Base-by-base conservation (phyloP, 106 monocot species). In the Dendrobium catenatum region DNA sequence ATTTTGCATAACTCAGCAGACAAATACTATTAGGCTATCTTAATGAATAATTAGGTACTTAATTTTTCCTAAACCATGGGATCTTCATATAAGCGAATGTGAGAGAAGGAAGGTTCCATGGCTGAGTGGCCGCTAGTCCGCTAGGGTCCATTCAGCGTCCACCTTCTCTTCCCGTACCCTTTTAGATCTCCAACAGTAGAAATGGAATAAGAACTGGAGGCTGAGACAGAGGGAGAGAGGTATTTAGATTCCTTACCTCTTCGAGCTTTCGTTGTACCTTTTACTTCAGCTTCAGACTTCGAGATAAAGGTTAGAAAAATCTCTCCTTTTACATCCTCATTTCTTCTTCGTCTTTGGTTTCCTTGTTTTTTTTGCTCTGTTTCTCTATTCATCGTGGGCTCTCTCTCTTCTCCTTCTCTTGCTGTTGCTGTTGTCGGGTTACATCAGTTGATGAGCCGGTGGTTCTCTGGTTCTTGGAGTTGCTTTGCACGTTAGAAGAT, bases 171-270 rank as follows among this genome's bases (percentile, higher is more conserved):
- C 43, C 43, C 6, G 19, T 44, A 6, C 8, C 8, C 43, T 74
- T 73, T 74, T 37, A 74, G 74, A 74, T 74, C 19, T 74, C 41
- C 3, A 40, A 74, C 43, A 44, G 43, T 42, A 70, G 70, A 70
- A 70, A 70, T 70, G 42, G 74, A 74, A 74, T 74, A 74, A 74
- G 44, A 74, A 22, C 42, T 20, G 43, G 74, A 74, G 74, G 70
- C 70, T 70, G 11, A 15, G 37, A 70, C 22, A 3, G 42, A 20
- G 74, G 44, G 43, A 74, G 74, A n/a, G 74, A 74, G 43, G 29
- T 43, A 42, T 19, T 44, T 74, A 42, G 74, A 44, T 74, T 74
- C 74, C 18, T 74, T 74, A 0, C 43, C n/a, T 2, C 74, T 74
- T 22, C 15, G 5, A 74, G n/a, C 42, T 42, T 29, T n/a, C 20